Evolutionary conservation across 208 protist genomes (phyloP).

Genomic region (Trichomonas vaginalis): DNA sequence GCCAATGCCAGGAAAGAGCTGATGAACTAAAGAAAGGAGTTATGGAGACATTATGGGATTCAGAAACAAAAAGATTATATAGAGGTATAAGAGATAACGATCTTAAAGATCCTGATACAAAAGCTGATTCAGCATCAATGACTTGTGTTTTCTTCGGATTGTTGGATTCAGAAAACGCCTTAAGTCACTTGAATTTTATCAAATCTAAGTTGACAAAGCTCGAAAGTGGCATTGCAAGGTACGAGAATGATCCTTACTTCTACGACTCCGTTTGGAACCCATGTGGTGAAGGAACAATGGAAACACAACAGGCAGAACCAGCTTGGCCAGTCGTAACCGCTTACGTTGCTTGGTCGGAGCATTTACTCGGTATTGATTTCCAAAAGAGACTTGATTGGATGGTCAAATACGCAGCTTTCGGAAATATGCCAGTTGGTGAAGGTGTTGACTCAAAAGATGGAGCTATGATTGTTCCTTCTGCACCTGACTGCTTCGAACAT

Average conservation of each 20-base stretch:
- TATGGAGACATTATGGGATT: neutral
- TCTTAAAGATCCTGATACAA: neutral
- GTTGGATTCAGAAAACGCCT: neutral
- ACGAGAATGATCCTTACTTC: neutral
- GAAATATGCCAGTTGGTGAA: neutral
- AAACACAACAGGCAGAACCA: neutral
- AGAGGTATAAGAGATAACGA: neutral
- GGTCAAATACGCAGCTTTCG: neutral
- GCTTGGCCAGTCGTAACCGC: neutral
- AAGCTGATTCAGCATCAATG: neutral
- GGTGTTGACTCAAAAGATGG: neutral
- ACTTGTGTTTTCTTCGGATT: neutral
- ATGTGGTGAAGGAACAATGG: neutral
- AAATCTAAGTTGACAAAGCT: neutral
- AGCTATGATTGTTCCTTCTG: neutral
- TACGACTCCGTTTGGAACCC: neutral
- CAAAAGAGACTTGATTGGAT: neutral
- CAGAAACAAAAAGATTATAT: neutral
- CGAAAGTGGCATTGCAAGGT: neutral
- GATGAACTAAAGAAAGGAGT: neutral
- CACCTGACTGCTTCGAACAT: neutral
- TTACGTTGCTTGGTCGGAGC: neutral
- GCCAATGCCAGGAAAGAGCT: neutral
- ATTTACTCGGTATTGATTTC: neutral
- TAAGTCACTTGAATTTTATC: neutral